Percentiles rank a stretch among this genome's conserved stretches.
Evolutionary conservation across 345 rosid species (phyloP).

Genomic region (Cardiospermum halicacabum): DNA sequence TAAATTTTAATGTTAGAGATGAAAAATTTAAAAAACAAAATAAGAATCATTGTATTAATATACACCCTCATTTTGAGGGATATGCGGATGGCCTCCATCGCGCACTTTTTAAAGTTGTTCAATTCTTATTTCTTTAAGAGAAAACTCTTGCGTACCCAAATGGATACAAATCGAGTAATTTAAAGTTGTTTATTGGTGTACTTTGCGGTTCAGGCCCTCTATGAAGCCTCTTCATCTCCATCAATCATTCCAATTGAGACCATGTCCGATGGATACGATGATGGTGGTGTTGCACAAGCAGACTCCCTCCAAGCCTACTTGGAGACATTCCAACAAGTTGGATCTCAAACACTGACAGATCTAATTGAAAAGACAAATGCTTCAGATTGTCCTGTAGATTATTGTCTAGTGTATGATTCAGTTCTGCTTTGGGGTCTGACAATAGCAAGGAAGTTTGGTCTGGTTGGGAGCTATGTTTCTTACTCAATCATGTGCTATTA

Average conservation of each 20-base stretch:
- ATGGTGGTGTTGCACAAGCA: slow-evolving; percentile 12
- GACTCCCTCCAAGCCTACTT: slow-evolving; percentile 18
- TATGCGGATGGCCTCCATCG: too few species aligned
- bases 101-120: too few species aligned
- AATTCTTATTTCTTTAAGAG: too few species aligned
- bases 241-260: slow-evolving; percentile 17
- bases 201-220: too few species aligned
- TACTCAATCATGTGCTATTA: slow-evolving; percentile 31
- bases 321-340: slow-evolving; percentile 8
- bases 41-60: too few species aligned
- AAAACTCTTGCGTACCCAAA: too few species aligned
- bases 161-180: too few species aligned
- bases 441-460: slow-evolving; percentile 27
- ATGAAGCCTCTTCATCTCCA: slow-evolving; percentile 16
- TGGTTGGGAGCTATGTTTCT: slow-evolving; percentile 25
- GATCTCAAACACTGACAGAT: slow-evolving; percentile 14
- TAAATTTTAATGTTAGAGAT: too few species aligned
- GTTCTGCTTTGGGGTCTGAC: slow-evolving; percentile 30
- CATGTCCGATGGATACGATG: slow-evolving; percentile 42
- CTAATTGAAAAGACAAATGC: slow-evolving; percentile 16
- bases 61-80: too few species aligned
- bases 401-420: slow-evolving; percentile 27
- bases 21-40: too few species aligned
- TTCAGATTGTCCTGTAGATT: background rate
- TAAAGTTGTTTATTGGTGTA: too few species aligned